These are phyloP conservation scores for Rhodomyrtus tomentosa DNA, from an alignment of 345 rosid genomes.

Conservation along the genomic window DNA sequence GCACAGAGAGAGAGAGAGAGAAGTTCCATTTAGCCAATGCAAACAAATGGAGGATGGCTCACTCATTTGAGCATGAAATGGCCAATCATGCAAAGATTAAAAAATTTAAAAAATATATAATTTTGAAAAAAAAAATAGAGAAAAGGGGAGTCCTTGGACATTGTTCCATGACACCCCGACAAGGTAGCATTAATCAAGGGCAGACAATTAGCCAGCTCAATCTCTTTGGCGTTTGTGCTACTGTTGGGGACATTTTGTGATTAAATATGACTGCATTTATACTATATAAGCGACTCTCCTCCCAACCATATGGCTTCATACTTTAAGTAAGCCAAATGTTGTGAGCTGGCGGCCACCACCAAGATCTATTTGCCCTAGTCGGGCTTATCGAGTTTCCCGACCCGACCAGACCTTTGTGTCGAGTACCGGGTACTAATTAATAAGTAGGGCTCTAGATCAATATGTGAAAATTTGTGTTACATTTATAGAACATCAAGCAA, in stretches of 20 bases:
- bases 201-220: constrained; percentile 25
- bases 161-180: constrained; percentile 15
- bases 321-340: not conserved
- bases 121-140: not conserved
- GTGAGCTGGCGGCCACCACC: not conserved
- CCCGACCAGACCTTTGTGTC: not conserved
- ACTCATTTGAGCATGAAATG: not conserved
- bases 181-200: constrained; percentile 23
- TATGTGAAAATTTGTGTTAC: not conserved
- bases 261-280: not conserved
- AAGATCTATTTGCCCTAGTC: not conserved
- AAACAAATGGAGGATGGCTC: not conserved
- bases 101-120: not conserved
- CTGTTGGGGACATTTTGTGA: constrained; percentile 4
- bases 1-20: not conserved
- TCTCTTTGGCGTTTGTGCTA: constrained; percentile 15
- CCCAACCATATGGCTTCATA: not conserved
- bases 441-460: not conserved
- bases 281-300: not conserved
- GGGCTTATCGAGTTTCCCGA: not conserved
- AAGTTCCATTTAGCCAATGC: not conserved
- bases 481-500: not conserved
- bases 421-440: not conserved
- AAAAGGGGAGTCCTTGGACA: constrained; percentile 1
- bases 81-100: not conserved